These are phyloP conservation scores for Climacium dendroides DNA, from an alignment of 225 moss, liverwort and hornwort species.

Conservation along the genomic window DNA sequence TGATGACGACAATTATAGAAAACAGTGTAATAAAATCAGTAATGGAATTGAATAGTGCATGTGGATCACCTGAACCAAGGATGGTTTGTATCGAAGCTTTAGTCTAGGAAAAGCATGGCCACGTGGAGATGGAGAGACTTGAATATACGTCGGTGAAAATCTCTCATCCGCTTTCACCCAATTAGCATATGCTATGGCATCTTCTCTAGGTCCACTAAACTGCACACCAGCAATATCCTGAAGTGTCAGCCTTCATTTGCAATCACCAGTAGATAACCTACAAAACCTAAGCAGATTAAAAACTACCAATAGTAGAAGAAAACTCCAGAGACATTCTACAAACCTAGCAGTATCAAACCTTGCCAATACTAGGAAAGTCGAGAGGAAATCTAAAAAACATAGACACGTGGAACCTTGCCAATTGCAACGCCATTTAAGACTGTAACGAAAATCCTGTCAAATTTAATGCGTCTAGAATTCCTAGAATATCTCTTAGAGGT, in stretches of 20 bases:
- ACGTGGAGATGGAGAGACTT: slow-evolving; percentile 70
- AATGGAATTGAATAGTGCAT: background rate
- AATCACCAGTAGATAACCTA: background rate
- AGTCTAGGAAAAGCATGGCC: slow-evolving; percentile 94
- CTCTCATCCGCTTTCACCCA: slow-evolving; percentile 82
- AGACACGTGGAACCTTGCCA: background rate
- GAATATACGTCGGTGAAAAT: slow-evolving; percentile 60
- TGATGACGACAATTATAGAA: background rate
- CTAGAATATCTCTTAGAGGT: background rate
- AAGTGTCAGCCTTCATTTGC: background rate
- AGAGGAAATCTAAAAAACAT: background rate
- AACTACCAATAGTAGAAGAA: background rate
- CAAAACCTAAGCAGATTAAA: background rate
- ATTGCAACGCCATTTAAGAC: background rate
- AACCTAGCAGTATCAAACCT: background rate
- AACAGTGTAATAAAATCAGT: background rate
- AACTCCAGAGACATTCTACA: background rate
- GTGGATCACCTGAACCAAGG: slow-evolving; percentile 67
- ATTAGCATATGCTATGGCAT: slow-evolving; percentile 62
- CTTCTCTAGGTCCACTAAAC: slow-evolving; percentile 66
- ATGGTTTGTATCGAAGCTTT: slow-evolving; percentile 83
- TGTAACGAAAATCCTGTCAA: background rate
- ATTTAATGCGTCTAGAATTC: background rate
- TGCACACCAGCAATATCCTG: slow-evolving; percentile 13
- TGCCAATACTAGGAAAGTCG: background rate